phyloP scores from a whole-genome alignment of 2,329 filamentous ascomycete species.

The Colletotrichum cordylinicola region DNA sequence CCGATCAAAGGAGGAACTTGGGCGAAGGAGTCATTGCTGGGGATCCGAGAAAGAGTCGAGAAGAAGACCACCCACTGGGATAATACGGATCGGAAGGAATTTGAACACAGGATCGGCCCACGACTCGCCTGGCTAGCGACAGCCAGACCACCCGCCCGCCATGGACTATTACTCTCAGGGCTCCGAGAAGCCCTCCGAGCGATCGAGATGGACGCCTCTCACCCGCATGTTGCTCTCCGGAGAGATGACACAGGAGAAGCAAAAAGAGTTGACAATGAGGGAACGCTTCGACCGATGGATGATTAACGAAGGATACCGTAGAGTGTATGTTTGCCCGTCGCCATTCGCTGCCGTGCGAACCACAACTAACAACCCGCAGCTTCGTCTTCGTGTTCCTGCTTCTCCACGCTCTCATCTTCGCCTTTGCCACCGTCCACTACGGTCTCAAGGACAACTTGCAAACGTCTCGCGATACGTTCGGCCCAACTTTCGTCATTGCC shows the following conservation, averaged over 20 bases:
- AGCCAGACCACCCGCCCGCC: slow-evolving; percentile 24
- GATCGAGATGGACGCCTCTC: slow-evolving; percentile 82
- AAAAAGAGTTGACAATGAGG: slow-evolving; percentile 69
- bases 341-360: background rate
- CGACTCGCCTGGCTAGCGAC: slow-evolving; percentile 8
- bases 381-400: slow-evolving; percentile 79
- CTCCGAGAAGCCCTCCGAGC: slow-evolving; percentile 63
- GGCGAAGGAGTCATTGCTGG: background rate
- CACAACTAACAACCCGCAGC: slow-evolving; percentile 44
- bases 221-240: slow-evolving; percentile 84
- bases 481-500: slow-evolving; percentile 78
- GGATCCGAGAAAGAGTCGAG: slow-evolving; percentile 21
- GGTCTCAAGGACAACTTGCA: slow-evolving; percentile 77
- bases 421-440: slow-evolving; percentile 82
- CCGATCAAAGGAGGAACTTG: background rate
- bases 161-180: slow-evolving; percentile 38
- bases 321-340: slow-evolving; percentile 64
- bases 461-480: slow-evolving; percentile 70
- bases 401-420: slow-evolving; percentile 78
- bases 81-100: slow-evolving; percentile 12
- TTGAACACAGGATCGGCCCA: background rate
- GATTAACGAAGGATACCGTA: slow-evolving; percentile 85
- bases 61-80: slow-evolving; percentile 20
- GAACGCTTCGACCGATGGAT: slow-evolving; percentile 87
- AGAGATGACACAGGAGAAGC: slow-evolving; percentile 78